These are phyloP conservation scores for Colletotrichum sidae DNA, from an alignment of 2,329 filamentous ascomycete species.

Conservation along the genomic window DNA sequence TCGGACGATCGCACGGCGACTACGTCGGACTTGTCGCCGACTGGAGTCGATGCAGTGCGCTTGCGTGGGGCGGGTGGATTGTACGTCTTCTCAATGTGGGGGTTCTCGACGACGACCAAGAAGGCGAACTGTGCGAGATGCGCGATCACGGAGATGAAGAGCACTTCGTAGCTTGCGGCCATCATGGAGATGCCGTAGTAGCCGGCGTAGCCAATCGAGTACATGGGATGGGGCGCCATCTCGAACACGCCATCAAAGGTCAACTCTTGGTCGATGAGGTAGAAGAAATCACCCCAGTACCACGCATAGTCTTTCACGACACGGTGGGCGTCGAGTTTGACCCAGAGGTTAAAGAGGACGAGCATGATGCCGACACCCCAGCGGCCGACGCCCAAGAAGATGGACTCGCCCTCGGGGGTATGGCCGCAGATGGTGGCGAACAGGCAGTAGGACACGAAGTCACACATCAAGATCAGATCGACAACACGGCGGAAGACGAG, in stretches of 20 bases:
- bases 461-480: constrained; percentile 98
- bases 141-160: constrained; percentile 95
- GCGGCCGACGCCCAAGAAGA: constrained; percentile 75
- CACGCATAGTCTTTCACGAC: constrained; percentile 99
- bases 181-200: constrained; percentile 99
- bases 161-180: constrained; percentile 96
- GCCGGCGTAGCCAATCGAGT: constrained; percentile 96
- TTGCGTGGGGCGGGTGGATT: constrained; percentile 85
- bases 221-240: constrained; percentile 99
- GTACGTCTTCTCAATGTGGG: constrained; percentile 98
- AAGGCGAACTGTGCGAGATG: constrained; percentile 96
- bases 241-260: constrained; percentile 99
- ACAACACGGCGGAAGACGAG: constrained; percentile 94
- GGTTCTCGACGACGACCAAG: constrained; percentile 91
- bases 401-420: constrained; percentile 77
- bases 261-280: constrained; percentile 95
- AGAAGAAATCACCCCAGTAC: constrained; percentile 99
- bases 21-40: constrained; percentile 41
- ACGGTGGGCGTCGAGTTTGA: constrained; percentile 96
- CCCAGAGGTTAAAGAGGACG: constrained; percentile 96
- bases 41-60: constrained; percentile 51
- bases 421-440: constrained; percentile 91
- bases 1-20: constrained; percentile 23
- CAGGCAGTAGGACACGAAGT: constrained; percentile 96
- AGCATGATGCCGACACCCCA: constrained; percentile 84